Conservation (phyloP, 2,329 filamentous ascomycete species). For the Trichoderma cornu-damae region DNA sequence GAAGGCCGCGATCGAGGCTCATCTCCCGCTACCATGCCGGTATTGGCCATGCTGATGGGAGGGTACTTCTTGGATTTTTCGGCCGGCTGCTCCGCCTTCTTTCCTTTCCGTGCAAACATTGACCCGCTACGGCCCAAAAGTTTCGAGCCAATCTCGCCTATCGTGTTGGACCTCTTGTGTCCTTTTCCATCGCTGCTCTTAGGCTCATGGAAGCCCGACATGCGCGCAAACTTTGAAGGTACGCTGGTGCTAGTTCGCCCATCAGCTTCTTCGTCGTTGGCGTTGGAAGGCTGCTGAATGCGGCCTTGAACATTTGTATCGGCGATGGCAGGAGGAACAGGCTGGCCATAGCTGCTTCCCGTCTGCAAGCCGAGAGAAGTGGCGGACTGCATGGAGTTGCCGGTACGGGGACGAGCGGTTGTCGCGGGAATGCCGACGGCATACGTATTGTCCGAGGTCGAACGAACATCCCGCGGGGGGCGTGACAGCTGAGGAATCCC, state of each 20-base stretch:
- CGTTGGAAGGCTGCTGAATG: slow-evolving; percentile 66
- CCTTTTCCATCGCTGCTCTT: slow-evolving; percentile 44
- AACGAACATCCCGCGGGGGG: slow-evolving; percentile 34
- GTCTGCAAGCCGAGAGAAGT: slow-evolving; percentile 59
- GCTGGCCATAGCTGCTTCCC: slow-evolving; percentile 75
- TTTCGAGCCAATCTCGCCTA: slow-evolving; percentile 76
- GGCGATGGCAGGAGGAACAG: slow-evolving; percentile 78
- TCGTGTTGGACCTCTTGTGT: slow-evolving; percentile 69
- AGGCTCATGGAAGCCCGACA: slow-evolving; percentile 52
- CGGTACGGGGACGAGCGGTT: slow-evolving; percentile 66
- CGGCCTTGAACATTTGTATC: slow-evolving; percentile 84
- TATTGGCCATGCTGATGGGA: slow-evolving; percentile 82
- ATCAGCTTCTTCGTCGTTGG: slow-evolving; percentile 62
- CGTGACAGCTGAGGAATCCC: slow-evolving; percentile 23
- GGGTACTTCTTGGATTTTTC: slow-evolving; percentile 71
- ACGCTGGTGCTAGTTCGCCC: slow-evolving; percentile 57
- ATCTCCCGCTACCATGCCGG: slow-evolving; percentile 40
- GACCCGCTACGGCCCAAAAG: slow-evolving; percentile 80
- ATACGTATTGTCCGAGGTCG: slow-evolving; percentile 38
- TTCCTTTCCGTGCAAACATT: slow-evolving; percentile 62
- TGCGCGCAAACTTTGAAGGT: slow-evolving; percentile 53
- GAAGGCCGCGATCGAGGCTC: slow-evolving; percentile 52
- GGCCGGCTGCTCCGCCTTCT: slow-evolving; percentile 47
- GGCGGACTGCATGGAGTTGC: slow-evolving; percentile 69
- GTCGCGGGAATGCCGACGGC: slow-evolving; percentile 40